Evolutionary conservation across 768 basidiomycete species (phyloP).

Genomic region (Tylopilus subfusipes): DNA sequence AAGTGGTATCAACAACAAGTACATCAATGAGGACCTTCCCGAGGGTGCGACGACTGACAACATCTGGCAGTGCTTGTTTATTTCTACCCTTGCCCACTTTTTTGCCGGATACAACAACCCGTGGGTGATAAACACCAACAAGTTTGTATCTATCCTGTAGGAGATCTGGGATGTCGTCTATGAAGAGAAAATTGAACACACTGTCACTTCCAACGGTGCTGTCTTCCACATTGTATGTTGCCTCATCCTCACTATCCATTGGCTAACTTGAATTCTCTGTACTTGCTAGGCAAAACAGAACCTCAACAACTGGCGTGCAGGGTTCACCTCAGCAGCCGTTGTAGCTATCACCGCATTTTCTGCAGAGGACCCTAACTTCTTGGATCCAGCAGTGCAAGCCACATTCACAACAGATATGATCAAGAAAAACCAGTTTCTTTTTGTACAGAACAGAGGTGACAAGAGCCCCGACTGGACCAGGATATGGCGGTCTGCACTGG

Average conservation of each 20-base stretch:
- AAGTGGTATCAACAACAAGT: too few relatives aligned
- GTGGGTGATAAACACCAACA: neutral
- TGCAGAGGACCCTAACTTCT: neutral
- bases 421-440: neutral
- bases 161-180: neutral
- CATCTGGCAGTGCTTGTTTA: too few relatives aligned
- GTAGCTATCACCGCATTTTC: neutral
- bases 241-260: neutral
- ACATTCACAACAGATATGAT: neutral
- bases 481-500: neutral
- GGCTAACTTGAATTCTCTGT: neutral
- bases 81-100: neutral
- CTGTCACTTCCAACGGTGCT: neutral
- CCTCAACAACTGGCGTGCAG: neutral
- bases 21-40: too few relatives aligned
- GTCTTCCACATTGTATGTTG: neutral
- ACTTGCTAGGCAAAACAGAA: neutral
- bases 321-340: neutral
- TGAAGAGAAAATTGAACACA: neutral
- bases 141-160: neutral
- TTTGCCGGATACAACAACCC: neutral
- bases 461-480: neutral
- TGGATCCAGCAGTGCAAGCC: neutral
- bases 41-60: too few relatives aligned
- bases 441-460: neutral